Base-by-base conservation (phyloP, 1,139 yeast species). In the Geotrichum fermentans region DNA sequence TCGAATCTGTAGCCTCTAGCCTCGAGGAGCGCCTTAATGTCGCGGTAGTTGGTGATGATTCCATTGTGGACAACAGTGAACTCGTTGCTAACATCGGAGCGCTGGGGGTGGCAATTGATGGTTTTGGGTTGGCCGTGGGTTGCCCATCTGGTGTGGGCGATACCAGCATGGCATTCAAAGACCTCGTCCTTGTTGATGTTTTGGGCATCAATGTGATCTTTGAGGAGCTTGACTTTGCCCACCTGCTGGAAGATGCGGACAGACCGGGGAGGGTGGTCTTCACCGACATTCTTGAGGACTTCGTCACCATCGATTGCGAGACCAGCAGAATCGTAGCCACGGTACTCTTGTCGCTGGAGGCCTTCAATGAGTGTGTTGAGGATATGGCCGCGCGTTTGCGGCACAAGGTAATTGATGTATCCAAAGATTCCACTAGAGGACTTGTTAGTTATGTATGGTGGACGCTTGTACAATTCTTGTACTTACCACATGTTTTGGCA, bases 121-220 rank as follows among this genome's bases (percentile, higher is more conserved):
- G 77, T 80, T 61, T 79, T 80, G 51, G 97, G 97, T 62, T 83
- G 87, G 69, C 99, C 99, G 70, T 94, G 99, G 40, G 99, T 94
- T 43, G 99, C 98, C 99, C 99, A 94, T 75, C 99, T 84, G 16
- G 99, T 94, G 71, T 94, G 99, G 36, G 98, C 97, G 67, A 94
- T 92, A 66, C 96, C 98, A 53, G 83, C 92, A 65, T 92, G 98
- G 68, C 84, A 81, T 60, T 81, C 83, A 63, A 88, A 88, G 22
- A 79, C 75, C 50, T 78, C 79, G n/a, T 42, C 43, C 59, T 82
- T 76, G 64, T 83, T 78, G 52, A 79, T 75, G 50, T 80, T 69
- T 41, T 66, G 54, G 40, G 60, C 61, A 37, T 74, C 77, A 57
- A 90, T 80, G 65, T 79, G 81, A 62, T 84, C 79, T 64, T 77